Conservation (phyloP, 352 stramenopile genomes). For the Saprolegnia parasitica region DNA sequence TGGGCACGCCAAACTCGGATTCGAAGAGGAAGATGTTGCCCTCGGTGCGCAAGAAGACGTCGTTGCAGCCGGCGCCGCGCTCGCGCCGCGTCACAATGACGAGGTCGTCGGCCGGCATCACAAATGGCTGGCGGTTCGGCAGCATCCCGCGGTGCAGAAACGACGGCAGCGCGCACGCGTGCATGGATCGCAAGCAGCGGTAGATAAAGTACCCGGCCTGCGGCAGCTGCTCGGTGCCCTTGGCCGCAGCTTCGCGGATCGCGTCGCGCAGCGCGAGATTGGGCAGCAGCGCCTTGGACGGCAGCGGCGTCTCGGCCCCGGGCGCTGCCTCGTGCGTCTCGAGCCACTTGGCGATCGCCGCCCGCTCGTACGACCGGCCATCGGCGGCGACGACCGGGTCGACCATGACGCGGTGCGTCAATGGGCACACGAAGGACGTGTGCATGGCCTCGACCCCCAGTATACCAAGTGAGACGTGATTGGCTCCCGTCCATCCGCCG, state of each 20-base stretch:
- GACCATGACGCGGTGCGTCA: slow-evolving; percentile 38
- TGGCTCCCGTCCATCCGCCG: too few relatives aligned
- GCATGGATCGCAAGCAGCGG: slow-evolving; percentile 5
- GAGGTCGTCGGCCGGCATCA: neutral
- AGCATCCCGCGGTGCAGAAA: neutral
- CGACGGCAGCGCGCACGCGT: neutral
- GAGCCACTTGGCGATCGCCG: slow-evolving; percentile 43
- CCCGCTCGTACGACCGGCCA: slow-evolving; percentile 44
- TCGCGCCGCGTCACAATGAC: slow-evolving; percentile 9
- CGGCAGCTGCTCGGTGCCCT: slow-evolving; percentile 2
- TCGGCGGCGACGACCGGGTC: slow-evolving; percentile 44
- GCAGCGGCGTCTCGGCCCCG: slow-evolving; percentile 27
- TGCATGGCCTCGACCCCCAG: neutral
- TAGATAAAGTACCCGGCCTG: slow-evolving; percentile 21
- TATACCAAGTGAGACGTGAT: too few relatives aligned
- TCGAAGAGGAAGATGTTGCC: too few relatives aligned
- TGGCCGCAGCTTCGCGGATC: slow-evolving; percentile 15
- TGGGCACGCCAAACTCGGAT: too few relatives aligned
- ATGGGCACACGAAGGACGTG: slow-evolving; percentile 34
- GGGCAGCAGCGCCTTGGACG: slow-evolving; percentile 30
- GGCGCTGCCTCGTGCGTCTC: slow-evolving; percentile 33
- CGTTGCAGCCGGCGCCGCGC: neutral
- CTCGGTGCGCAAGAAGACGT: neutral
- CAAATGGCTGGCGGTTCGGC: neutral
- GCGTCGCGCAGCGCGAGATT: slow-evolving; percentile 33